Evolutionary conservation across 306 rosid species (phyloP).

Genomic region (Vicia villosa): DNA sequence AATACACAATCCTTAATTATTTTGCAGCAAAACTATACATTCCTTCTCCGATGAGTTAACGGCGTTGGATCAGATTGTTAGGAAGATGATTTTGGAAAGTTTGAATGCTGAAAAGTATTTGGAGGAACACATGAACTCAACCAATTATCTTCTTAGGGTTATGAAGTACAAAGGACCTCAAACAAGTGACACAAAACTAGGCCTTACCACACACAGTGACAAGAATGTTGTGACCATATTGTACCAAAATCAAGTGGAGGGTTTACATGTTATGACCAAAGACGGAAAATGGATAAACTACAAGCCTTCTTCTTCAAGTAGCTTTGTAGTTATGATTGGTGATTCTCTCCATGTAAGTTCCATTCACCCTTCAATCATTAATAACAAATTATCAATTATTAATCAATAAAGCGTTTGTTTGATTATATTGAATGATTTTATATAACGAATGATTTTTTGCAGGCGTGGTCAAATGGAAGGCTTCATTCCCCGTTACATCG

Average conservation of each 20-base stretch:
- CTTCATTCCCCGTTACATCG: constrained; percentile 61
- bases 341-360: constrained; percentile 60
- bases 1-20: not conserved
- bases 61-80: constrained; percentile 56
- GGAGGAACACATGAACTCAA: constrained; percentile 73
- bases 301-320: constrained; percentile 54
- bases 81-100: constrained; percentile 77
- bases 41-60: constrained; percentile 56
- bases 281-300: constrained; percentile 70
- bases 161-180: constrained; percentile 70
- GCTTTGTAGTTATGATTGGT: constrained; percentile 64
- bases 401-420: too few relatives aligned
- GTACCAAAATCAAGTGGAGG: constrained; percentile 65
- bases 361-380: too few relatives aligned
- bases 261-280: constrained; percentile 68
- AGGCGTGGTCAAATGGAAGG: constrained; percentile 85
- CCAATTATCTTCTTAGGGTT: constrained; percentile 63
- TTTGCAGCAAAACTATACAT: constrained; percentile 55
- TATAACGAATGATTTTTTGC: not conserved
- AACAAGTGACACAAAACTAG: constrained; percentile 54
- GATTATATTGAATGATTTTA: too few relatives aligned
- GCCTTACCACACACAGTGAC: constrained; percentile 64
- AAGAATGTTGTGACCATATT: constrained; percentile 66
- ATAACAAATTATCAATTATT: too few relatives aligned
- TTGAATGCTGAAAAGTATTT: constrained; percentile 64